Conservation (phyloP, 768 basidiomycete genomes). For the Trametes coccinea region DNA sequence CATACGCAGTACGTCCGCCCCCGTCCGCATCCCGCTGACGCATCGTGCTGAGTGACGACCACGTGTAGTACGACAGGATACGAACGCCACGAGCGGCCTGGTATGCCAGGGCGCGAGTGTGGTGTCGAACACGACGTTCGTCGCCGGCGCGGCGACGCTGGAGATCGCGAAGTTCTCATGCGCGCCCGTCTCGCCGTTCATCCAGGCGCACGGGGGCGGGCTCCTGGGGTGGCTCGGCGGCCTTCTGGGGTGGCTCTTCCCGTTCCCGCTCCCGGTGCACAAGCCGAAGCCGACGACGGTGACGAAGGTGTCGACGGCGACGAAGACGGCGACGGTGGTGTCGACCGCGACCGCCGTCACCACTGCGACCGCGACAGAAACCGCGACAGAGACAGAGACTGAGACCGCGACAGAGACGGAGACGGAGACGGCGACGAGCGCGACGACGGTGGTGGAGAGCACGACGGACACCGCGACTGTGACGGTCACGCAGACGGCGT, state of each 20-base stretch:
- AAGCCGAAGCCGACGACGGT: conserved; percentile 4
- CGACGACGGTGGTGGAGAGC: conserved; percentile 6
- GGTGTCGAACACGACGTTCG: conserved; percentile 2
- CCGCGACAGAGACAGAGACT: neutral
- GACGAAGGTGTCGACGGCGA: conserved; percentile 2
- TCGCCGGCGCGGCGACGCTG: neutral
- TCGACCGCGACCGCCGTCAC: neutral
- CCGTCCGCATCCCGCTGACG: neutral
- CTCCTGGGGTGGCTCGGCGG: conserved; percentile 14
- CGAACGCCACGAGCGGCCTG: neutral
- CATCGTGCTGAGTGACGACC: neutral
- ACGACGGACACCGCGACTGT: neutral
- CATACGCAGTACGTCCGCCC: conserved; percentile 4
- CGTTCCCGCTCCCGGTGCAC: neutral
- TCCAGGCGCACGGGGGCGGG: neutral
- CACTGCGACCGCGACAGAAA: neutral
- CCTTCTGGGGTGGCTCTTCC: conserved; percentile 17
- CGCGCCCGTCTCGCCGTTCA: neutral
- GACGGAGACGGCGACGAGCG: conserved; percentile 14
- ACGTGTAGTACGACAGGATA: conserved; percentile 9
- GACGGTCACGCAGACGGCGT: neutral
- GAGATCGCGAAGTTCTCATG: conserved; percentile 17
- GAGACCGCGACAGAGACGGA: conserved; percentile 1
- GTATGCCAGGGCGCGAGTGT: conserved; percentile 1
- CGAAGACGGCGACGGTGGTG: neutral